Evolutionary conservation across 2,329 filamentous ascomycete genomes (phyloP), one percentile per base, ranked within the genome.

Genomic region (Fusarium duplospermum): DNA sequence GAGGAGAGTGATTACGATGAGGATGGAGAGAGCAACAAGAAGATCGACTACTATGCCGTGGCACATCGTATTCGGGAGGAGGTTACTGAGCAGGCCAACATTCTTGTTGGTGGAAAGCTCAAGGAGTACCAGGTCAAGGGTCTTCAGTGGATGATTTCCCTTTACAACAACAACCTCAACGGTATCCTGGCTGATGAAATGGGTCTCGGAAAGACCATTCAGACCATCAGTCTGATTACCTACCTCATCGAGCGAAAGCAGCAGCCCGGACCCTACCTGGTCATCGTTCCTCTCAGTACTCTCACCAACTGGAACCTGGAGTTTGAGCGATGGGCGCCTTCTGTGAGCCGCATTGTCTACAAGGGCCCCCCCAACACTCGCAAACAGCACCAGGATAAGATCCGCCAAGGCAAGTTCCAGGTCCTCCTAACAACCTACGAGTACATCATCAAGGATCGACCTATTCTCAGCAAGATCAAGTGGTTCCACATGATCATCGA

Each of bases 401-500:
- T 99, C 77, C 94, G 96, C 60, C 96, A 94, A 84, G 95, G 96
- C 57, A 91, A 94, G 66, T 99, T 99, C 89, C 96, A 99, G 83
- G 96, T 99, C 58, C 87, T 99, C 13, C 89, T 99, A 67, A 99
- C 96, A 2, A 99, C 96, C 0, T 99, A 99, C 85, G 96, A 99
- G 83, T 99, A 98, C 85, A 97, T 99, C 84, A 99, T 99, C 89
- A 99, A 98, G 86, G 96, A 99, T 80, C 92, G 96, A 38, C 96
- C 96, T 0, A 89, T 99, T 76, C 86, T 99, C 14, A 97, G 94
- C 87, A 98, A 98, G 88, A 96, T 99, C 85, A 98, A 98, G 85
- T 99, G 96, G 96, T 93, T 98, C 79, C 96, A 99, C 86, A 98
- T 99, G 96, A 98, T 99, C 78, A 96, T 99, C 76, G 96, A 99